Base-by-base conservation (phyloP, 371 early-diverging fungal genomes). In the Actinomortierella wolfii region DNA sequence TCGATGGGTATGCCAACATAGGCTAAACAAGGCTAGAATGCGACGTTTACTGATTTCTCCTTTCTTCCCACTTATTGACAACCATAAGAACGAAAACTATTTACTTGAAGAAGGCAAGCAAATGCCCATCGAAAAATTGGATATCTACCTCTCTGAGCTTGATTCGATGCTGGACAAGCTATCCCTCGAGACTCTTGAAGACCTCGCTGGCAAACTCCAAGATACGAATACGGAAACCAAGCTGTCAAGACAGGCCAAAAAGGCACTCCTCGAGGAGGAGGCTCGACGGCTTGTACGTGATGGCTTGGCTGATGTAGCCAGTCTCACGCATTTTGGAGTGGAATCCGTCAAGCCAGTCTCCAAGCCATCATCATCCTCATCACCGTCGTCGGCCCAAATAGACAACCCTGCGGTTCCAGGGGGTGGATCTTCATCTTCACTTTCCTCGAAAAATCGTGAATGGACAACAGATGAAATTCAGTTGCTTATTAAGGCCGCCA, bases 31-130 rank as follows among this genome's bases (percentile, higher is more conserved):
- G 6, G 28, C 7, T 15, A 44, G 18, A 1, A 39, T n/a, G 15
- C 17, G 29, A 34, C n/a, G 29, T 34, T 45, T 1, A 46, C 51
- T 14, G 4, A 3, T 3, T 18, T 47, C 4, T 62, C 34, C 47
- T 58, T 41, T 59, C 26, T 53, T n/a, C n/a, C n/a, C n/a, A n/a
- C n/a, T n/a, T n/a, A n/a, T n/a, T n/a, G n/a, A n/a, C n/a, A n/a
- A n/a, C n/a, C n/a, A n/a, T n/a, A n/a, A 80, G 73, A 88, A 83
- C 28, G 80, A 89, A 79, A 89, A 91, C 83, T 92, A 90, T 76
- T 92, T 88, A 70, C 78, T 90, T 39, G 59, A 81, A 21, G 78
- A 80, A 24, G 84, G 70, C 57, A 75, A 70, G 23, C 43, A 77
- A 20, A 68, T 81, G 5, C 68, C 88, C 17, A 81, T 84, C 41